Percentiles rank a stretch among this genome's conserved stretches.
These are phyloP conservation scores for Xerocomus nothofagi DNA, from an alignment of 1,284 basidiomycete genomes.

Conservation along the genomic window DNA sequence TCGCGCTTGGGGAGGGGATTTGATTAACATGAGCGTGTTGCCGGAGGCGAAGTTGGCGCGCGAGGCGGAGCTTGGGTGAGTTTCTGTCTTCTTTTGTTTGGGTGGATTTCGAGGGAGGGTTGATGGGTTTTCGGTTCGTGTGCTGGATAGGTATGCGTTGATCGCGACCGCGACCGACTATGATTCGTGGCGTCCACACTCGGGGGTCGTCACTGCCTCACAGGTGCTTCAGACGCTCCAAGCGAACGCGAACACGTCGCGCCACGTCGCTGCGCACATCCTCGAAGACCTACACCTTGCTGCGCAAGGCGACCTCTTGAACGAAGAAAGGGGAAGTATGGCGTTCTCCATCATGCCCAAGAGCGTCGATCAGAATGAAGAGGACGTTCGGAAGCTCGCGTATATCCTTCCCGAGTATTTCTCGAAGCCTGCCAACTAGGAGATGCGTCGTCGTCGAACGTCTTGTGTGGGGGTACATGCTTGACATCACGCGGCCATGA, in stretches of 20 bases:
- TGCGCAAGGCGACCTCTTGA: conserved; percentile 41
- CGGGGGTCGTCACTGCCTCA: conserved; percentile 82
- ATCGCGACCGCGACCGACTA: conserved; percentile 92
- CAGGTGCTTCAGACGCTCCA: conserved; percentile 88
- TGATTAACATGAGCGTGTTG: conserved; percentile 96
- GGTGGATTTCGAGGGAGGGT: background rate
- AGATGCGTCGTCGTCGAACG: too few species aligned
- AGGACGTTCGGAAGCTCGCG: conserved; percentile 71
- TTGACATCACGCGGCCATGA: too few species aligned
- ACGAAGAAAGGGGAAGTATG: conserved; percentile 79
- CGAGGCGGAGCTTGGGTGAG: conserved; percentile 89
- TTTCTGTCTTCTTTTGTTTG: background rate
- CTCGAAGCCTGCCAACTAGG: conserved; percentile 18
- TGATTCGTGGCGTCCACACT: conserved; percentile 84
- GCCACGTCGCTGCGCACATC: conserved; percentile 72
- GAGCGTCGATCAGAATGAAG: conserved; percentile 57
- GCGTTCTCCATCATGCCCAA: conserved; percentile 83
- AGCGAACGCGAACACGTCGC: conserved; percentile 82
- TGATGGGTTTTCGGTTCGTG: background rate
- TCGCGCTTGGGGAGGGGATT: conserved; percentile 87
- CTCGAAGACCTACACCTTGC: conserved; percentile 76
- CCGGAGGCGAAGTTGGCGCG: conserved; percentile 96
- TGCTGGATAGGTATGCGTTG: conserved; percentile 84
- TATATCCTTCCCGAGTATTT: conserved; percentile 81
- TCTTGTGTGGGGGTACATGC: too few species aligned